These are phyloP conservation scores for Acorus calamus DNA, from an alignment of 106 monocot species.

Conservation along the genomic window DNA sequence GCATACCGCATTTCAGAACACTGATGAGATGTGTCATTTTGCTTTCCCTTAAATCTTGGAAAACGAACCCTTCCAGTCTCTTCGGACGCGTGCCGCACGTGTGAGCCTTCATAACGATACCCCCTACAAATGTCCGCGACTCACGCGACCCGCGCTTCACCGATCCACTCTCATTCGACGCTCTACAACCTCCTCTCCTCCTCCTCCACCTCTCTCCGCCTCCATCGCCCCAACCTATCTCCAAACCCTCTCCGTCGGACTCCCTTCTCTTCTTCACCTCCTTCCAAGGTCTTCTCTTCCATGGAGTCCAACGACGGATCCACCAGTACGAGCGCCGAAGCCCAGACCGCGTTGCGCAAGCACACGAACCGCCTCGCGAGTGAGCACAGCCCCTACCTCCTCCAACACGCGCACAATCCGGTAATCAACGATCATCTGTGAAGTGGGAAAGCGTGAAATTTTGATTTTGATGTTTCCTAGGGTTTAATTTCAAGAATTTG, in stretches of 20 bases:
- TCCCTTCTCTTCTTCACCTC: too few species aligned
- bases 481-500: background rate
- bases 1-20: too few species aligned
- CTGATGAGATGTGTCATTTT: too few species aligned
- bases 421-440: slow-evolving; percentile 23
- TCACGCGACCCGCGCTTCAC: too few species aligned
- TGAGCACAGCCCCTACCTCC: slow-evolving; percentile 97
- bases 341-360: slow-evolving; percentile 5
- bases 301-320: slow-evolving; percentile 13
- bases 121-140: too few species aligned
- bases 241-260: too few species aligned
- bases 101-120: too few species aligned
- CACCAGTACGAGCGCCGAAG: slow-evolving; percentile 1
- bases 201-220: background rate
- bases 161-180: too few species aligned
- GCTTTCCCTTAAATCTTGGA: too few species aligned
- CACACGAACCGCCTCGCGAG: slow-evolving; percentile 71
- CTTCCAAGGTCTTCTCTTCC: slow-evolving; percentile 16
- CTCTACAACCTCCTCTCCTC: background rate
- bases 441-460: background rate
- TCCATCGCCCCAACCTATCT: background rate
- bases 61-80: too few species aligned
- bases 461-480: background rate
- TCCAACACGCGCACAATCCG: slow-evolving; percentile 95
- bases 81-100: too few species aligned